Evolutionary conservation across 331 rosid species (phyloP).

Genomic region (Erythrophleum ivorense): DNA sequence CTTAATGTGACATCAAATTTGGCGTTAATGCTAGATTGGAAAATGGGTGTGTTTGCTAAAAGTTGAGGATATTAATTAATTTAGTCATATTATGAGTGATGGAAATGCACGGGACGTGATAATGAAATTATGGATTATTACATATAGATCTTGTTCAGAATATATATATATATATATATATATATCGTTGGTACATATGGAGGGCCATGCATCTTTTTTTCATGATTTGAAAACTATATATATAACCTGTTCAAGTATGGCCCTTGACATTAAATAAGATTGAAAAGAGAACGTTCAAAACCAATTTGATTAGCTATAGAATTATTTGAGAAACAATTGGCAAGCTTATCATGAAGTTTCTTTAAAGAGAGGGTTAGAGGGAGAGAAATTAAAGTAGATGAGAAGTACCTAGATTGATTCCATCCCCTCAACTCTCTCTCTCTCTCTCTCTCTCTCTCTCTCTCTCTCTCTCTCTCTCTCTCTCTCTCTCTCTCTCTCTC

Average conservation of each 20-base stretch:
- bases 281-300: background rate
- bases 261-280: background rate
- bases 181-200: background rate
- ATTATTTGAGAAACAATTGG: constrained; percentile 31
- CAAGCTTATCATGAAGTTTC: constrained; percentile 32
- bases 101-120: background rate
- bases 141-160: background rate
- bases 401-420: constrained; percentile 47
- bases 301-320: background rate
- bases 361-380: background rate
- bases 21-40: background rate
- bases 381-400: constrained; percentile 21
- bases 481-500: background rate
- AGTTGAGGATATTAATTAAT: background rate
- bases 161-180: background rate
- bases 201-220: constrained; percentile 7
- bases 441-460: background rate
- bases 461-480: background rate
- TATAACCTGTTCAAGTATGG: background rate
- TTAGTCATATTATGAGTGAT: constrained; percentile 11
- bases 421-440: constrained; percentile 12
- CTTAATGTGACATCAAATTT: constrained; percentile 1
- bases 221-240: background rate
- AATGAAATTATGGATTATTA: background rate
- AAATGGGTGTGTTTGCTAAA: background rate